Evolutionary conservation across 2,329 filamentous ascomycete genomes (phyloP).

Genomic region (Aspergillus pseudoviridinutans): DNA sequence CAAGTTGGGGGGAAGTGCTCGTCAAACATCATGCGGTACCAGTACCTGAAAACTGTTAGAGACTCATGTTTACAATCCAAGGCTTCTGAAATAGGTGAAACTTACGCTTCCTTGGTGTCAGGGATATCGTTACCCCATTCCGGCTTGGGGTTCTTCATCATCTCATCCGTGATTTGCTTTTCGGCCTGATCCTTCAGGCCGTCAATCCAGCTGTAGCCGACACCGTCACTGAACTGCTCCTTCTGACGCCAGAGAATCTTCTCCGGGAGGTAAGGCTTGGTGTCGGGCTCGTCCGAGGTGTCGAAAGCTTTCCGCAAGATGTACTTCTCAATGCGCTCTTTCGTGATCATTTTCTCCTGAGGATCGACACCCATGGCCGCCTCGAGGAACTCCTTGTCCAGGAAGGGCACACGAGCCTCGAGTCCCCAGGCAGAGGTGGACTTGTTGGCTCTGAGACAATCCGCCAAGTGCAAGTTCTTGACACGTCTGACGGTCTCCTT

Average conservation of each 20-base stretch:
- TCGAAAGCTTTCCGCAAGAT: conserved; percentile 97
- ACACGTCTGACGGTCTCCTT: conserved; percentile 89
- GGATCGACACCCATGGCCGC: conserved; percentile 91
- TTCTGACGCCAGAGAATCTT: conserved; percentile 98
- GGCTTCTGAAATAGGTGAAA: conserved; percentile 15
- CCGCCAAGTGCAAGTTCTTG: conserved; percentile 94
- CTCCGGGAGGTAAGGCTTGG: conserved; percentile 84
- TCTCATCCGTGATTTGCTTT: conserved; percentile 85
- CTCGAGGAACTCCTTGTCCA: conserved; percentile 97
- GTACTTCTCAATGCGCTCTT: conserved; percentile 91
- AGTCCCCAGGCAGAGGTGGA: conserved; percentile 97
- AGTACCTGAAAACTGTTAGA: conserved; percentile 59
- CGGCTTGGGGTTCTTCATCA: conserved; percentile 96
- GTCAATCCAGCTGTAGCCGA: conserved; percentile 99
- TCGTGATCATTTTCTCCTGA: conserved; percentile 90
- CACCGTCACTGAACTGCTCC: conserved; percentile 98
- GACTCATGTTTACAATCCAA: not conserved
- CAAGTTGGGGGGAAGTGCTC: conserved; percentile 94
- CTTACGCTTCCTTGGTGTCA: conserved; percentile 91
- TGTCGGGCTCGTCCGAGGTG: conserved; percentile 76
- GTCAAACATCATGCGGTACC: conserved; percentile 98
- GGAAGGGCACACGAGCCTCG: conserved; percentile 94
- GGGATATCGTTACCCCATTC: conserved; percentile 93
- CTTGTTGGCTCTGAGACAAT: conserved; percentile 98
- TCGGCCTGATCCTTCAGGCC: conserved; percentile 93